Evolutionary conservation across 2,329 filamentous ascomycete species (phyloP), one percentile per base, ranked within the genome.

Genomic region (Claviceps citrina): DNA sequence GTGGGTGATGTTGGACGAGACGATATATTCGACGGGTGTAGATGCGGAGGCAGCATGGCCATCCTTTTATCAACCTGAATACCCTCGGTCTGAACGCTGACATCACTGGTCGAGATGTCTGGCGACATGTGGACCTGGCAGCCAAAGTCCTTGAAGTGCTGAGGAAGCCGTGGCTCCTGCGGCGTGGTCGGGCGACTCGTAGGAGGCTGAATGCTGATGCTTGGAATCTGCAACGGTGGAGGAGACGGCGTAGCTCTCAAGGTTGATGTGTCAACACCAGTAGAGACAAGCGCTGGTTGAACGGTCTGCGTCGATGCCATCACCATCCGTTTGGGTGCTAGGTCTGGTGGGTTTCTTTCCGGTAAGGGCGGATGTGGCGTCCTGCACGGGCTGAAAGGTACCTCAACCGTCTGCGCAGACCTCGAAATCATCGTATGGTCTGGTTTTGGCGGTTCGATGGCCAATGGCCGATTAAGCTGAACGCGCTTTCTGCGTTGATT

Each of bases 121-220:
- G 47, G 45, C 1, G 54, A 46, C 10, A 64, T 40, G 35, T 54
- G 61, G n/a, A 86, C 85, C 59, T 98, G 91, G 51, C 81, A 89
- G 15, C 77, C 78, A 46, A 81, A 77, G 58, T 85, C 85, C 57
- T 86, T 95, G 45, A 76, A 76, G 42, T 87, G 78, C 40, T 86
- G 86, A 24, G 93, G 78, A 40, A 93, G 73, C 5, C 78, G 70
- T 38, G 80, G 78, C 48, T 80, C 75, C 36, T 72, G 73, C 2
- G 85, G 85, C 2, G 85, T 86, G 4, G 78, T 68, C n/a, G 89
- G 86, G 36, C 82, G 75, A 41, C 85, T 93, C 3, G 71, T 76
- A 0, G 91, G 89, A 25, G 91, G 91, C 49, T 93, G 83, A 38
- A 98, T 84, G 41, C 84, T 82, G 54, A 98, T 98, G 51, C 79